Evolutionary conservation across 345 rosid species (phyloP).

Genomic region (Eucalyptus paniculata): DNA sequence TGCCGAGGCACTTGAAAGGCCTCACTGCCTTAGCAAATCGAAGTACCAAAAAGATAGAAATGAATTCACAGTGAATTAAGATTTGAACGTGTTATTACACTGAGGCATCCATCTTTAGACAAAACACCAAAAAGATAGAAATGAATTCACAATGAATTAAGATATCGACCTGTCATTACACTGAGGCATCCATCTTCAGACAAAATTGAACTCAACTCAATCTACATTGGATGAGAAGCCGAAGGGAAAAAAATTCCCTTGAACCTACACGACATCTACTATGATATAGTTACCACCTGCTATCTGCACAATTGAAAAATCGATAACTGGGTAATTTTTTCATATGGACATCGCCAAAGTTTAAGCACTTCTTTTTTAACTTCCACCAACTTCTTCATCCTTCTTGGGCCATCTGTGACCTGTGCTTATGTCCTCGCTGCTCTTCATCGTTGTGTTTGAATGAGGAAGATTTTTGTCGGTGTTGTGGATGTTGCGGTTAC

Average conservation of each 20-base stretch:
- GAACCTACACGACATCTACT: background rate
- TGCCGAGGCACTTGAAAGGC: background rate
- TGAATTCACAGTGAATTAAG: background rate
- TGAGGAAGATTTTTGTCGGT: conserved; percentile 3
- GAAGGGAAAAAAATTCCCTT: background rate
- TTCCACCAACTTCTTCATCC: background rate
- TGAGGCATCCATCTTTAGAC: background rate
- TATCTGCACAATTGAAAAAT: conserved; percentile 22
- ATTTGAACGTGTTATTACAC: background rate
- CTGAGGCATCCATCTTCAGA: background rate
- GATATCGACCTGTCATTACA: background rate
- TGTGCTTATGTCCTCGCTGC: background rate
- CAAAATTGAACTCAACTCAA: conserved; percentile 4
- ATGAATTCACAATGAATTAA: background rate
- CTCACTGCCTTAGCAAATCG: background rate
- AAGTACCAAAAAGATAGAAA: background rate
- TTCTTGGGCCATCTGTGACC: background rate
- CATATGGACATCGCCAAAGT: background rate
- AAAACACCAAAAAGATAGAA: background rate
- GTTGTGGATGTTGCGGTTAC: conserved; percentile 6
- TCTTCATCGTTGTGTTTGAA: background rate
- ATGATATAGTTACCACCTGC: background rate
- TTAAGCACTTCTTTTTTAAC: background rate
- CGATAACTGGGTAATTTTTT: conserved; percentile 10
- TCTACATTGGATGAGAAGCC: conserved; percentile 12